These are phyloP conservation scores for Isatis lusitanica DNA, from an alignment of 441 rosid species.

Conservation along the genomic window DNA sequence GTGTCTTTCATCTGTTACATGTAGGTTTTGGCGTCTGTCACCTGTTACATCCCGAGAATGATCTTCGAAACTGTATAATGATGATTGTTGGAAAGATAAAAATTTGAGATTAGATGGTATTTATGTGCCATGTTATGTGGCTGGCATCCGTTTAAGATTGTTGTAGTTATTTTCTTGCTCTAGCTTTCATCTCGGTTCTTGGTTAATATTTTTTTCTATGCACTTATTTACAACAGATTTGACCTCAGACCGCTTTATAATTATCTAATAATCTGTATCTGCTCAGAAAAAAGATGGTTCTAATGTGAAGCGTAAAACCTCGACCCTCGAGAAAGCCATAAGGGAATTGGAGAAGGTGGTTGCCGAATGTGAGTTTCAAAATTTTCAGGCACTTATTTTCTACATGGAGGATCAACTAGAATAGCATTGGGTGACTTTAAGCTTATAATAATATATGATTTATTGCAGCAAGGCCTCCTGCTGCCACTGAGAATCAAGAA, in stretches of 20 bases:
- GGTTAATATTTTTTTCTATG: neutral
- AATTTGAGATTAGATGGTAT: neutral
- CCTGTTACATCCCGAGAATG: constrained; percentile 1
- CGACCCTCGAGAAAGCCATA: constrained; percentile 82
- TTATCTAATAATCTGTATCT: constrained; percentile 58
- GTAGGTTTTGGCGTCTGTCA: neutral
- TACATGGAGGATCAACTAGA: constrained; percentile 12
- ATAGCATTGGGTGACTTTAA: constrained; percentile 14
- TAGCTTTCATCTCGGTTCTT: neutral
- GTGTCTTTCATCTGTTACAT: neutral
- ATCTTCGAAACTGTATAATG: neutral
- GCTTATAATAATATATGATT: constrained; percentile 21
- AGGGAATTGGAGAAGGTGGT: constrained; percentile 91
- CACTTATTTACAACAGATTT: neutral
- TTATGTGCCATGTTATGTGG: constrained; percentile 7
- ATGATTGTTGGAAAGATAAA: neutral
- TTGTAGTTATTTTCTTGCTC: constrained; percentile 14
- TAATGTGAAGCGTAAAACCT: constrained; percentile 57
- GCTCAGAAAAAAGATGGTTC: constrained; percentile 63
- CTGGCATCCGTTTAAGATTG: constrained; percentile 8
- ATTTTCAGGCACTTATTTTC: neutral
- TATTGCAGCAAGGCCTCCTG: constrained; percentile 81
- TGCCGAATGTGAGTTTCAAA: constrained; percentile 73
- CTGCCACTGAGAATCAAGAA: constrained; percentile 74
- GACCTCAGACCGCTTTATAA: constrained; percentile 9